A percentile compares a stretch with the other conserved stretches of the same genome.
Evolutionary conservation across 2,329 filamentous ascomycete genomes (phyloP).

Genomic region (Paecilomyces sp.): DNA sequence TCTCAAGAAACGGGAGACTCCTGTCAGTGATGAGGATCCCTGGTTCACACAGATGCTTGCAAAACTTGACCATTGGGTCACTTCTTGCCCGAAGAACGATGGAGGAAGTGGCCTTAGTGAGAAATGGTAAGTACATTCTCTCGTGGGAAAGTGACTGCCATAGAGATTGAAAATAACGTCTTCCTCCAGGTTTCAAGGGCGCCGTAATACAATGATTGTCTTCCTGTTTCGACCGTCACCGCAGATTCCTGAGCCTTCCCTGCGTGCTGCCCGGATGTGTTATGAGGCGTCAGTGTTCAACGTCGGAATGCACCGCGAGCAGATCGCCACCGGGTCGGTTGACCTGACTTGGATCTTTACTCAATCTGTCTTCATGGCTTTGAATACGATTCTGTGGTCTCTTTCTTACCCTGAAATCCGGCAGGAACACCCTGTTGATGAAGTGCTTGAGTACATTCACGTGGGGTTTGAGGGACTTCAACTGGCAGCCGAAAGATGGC

Average conservation of each 20-base stretch:
- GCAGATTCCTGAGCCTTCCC: constrained; percentile 78
- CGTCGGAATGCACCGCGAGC: constrained; percentile 70
- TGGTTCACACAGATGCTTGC: constrained; percentile 79
- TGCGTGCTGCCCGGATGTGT: constrained; percentile 70
- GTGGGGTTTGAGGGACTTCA: constrained; percentile 71
- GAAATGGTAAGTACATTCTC: constrained; percentile 58
- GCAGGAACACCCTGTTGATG: constrained; percentile 60
- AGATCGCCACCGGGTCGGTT: constrained; percentile 66
- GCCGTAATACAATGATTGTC: constrained; percentile 82
- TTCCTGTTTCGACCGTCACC: constrained; percentile 86
- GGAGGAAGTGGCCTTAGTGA: constrained; percentile 66
- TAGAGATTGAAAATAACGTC: background rate
- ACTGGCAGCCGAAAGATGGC: constrained; percentile 81
- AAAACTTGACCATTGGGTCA: constrained; percentile 73
- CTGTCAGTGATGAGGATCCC: constrained; percentile 70
- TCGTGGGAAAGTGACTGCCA: constrained; percentile 5
- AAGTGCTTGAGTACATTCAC: constrained; percentile 68
- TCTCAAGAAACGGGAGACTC: constrained; percentile 70
- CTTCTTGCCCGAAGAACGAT: constrained; percentile 65
- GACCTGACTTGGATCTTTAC: constrained; percentile 95
- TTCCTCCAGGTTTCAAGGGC: constrained; percentile 50
- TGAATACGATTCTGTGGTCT: constrained; percentile 88
- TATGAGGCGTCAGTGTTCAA: constrained; percentile 78
- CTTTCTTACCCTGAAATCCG: constrained; percentile 82
- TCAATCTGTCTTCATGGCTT: constrained; percentile 78